phyloP scores from a whole-genome alignment of 352 stramenopile genomes.

The Thalassiosira sp. region DNA sequence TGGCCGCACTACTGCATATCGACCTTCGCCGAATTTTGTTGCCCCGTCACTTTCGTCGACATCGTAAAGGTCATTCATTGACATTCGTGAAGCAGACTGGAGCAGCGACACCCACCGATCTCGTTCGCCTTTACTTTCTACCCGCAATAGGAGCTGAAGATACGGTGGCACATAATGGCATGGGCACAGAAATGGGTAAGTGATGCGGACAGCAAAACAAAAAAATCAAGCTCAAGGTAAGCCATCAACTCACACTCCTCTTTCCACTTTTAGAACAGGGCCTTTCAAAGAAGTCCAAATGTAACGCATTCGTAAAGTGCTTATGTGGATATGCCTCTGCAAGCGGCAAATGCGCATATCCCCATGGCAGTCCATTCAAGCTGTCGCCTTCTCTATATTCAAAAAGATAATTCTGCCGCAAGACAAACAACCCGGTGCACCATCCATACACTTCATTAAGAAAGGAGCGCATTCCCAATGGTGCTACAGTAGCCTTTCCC shows the following conservation, averaged over 20 bases:
- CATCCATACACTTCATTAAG: conserved; percentile 62
- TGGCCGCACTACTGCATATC: conserved; percentile 70
- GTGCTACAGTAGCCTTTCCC: conserved; percentile 62
- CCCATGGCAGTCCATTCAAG: conserved; percentile 56
- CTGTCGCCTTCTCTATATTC: conserved; percentile 65
- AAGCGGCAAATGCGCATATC: conserved; percentile 72
- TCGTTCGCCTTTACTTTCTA: conserved; percentile 61
- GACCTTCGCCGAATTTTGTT: conserved; percentile 56
- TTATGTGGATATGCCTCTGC: conserved; percentile 51
- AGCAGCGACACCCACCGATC: conserved; percentile 71
- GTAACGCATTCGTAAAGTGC: conserved; percentile 67
- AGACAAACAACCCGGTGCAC: conserved; percentile 60
- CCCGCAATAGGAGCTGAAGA: conserved; percentile 64
- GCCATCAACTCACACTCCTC: conserved; percentile 44
- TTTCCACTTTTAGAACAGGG: conserved; percentile 55
- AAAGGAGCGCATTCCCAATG: conserved; percentile 60
- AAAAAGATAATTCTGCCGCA: conserved; percentile 80
- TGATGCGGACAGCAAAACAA: not conserved
- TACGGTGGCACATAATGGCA: not conserved
- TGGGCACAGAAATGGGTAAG: conserved; percentile 2
- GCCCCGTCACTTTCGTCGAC: conserved; percentile 55
- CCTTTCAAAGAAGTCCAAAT: conserved; percentile 74
- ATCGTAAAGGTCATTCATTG: conserved; percentile 72
- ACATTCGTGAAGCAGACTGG: conserved; percentile 60
- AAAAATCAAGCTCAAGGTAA: not conserved